Evolutionary conservation across 208 protist genomes (phyloP), one percentile per base, ranked within the genome.

Genomic region (Angomonas ambiguus): DNA sequence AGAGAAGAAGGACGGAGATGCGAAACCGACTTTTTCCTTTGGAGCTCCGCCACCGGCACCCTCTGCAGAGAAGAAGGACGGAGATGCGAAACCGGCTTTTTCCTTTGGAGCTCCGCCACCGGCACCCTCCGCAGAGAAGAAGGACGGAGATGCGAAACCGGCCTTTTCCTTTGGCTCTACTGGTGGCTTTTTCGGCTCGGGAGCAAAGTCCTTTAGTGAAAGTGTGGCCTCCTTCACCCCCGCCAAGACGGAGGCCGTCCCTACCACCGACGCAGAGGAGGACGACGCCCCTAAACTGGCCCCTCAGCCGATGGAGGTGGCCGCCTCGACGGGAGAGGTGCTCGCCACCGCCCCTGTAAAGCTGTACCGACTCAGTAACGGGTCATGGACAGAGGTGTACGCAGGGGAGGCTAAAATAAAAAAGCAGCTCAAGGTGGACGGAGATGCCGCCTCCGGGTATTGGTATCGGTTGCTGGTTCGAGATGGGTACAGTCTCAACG

Each of bases 401-500:
- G 27, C 27, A 32, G 55, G 55, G 5, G 55, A 61, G 28, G 22
- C 27, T 20, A 61, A 61, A 18, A 22, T 61, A 27, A 61, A 61
- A 32, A 28, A 34, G 28, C 55, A 61, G 55, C 24, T 42, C 30
- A 61, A 61, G 55, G 33, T 6, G 13, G 55, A 61, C 2, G 55
- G 33, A 11, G 55, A 61, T 5, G 5, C 25, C 1, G 18, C 27
- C 27, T 25, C 25, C 2, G 55, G 33, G 13, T 61, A 6, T 32
- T 34, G n/a, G 20, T 61, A 61, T 32, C 20, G 55, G n/a, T n/a
- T 61, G 10, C 55, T 61, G 27, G 55, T 61, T n/a, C 55, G 55
- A 10, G 55, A 61, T 32, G 55, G 55, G 27, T 61, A 61, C 28
- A 32, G 27, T 25, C 55, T 61, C 27, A 61, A 61, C 55, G 55